Percentiles rank a stretch among this genome's conserved stretches.
phyloP scores from a whole-genome alignment of 2,329 filamentous ascomycete genomes.

The Botrytis medusae region DNA sequence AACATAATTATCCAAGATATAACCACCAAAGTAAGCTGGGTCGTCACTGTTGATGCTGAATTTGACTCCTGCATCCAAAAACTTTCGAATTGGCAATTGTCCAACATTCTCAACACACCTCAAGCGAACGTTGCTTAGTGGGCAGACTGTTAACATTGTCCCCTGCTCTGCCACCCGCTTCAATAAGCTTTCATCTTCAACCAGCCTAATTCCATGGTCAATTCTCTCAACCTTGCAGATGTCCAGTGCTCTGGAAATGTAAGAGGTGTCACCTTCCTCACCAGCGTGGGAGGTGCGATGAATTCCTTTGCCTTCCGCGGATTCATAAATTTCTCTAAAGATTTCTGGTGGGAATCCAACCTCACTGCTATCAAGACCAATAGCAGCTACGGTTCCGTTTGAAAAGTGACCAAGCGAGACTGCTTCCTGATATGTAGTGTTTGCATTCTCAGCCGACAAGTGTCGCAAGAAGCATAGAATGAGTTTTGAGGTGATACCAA shows the following conservation, averaged over 20 bases:
- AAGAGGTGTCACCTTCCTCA: slow-evolving; percentile 69
- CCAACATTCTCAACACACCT: slow-evolving; percentile 44
- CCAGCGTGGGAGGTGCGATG: slow-evolving; percentile 72
- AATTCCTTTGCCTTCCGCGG: slow-evolving; percentile 53
- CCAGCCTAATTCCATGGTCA: slow-evolving; percentile 70
- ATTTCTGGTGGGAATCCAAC: slow-evolving; percentile 55
- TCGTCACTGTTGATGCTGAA: slow-evolving; percentile 51
- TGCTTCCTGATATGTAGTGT: slow-evolving; percentile 48
- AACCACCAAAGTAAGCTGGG: slow-evolving; percentile 64
- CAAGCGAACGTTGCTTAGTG: slow-evolving; percentile 68
- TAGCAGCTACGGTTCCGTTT: slow-evolving; percentile 56
- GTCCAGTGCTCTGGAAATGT: slow-evolving; percentile 64
- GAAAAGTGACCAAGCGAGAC: slow-evolving; percentile 47
- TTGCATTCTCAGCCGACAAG: slow-evolving; percentile 59
- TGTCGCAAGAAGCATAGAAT: slow-evolving; percentile 74
- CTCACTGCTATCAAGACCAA: slow-evolving; percentile 69
- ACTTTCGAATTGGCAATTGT: slow-evolving; percentile 46
- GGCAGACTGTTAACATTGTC: slow-evolving; percentile 69
- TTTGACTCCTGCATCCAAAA: slow-evolving; percentile 48
- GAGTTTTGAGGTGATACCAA: slow-evolving; percentile 64
- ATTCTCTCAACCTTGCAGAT: slow-evolving; percentile 63
- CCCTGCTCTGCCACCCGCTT: slow-evolving; percentile 55
- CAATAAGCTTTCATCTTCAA: slow-evolving; percentile 60
- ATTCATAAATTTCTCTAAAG: slow-evolving; percentile 62
- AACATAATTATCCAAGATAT: slow-evolving; percentile 73